Percentiles rank a stretch among this genome's conserved stretches.
Evolutionary conservation across 768 basidiomycete species (phyloP).

Genomic region (Panaeolus papilionaceus): DNA sequence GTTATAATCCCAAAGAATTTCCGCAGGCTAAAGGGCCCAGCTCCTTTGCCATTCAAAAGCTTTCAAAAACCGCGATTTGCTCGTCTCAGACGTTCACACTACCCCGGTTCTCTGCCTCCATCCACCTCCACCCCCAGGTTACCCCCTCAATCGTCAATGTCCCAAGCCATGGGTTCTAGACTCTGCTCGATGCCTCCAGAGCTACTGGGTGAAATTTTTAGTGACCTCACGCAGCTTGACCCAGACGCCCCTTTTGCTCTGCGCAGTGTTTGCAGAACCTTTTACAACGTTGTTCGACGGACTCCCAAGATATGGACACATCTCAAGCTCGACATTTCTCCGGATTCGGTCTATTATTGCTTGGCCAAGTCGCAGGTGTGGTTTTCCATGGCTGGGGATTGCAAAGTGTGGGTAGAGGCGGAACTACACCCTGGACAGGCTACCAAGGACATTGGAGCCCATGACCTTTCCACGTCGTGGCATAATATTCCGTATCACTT

Average conservation of each 20-base stretch:
- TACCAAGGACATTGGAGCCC: neutral
- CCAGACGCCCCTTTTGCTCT: slow-evolving; percentile 42
- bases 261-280: slow-evolving; percentile 35
- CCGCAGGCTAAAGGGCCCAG: neutral
- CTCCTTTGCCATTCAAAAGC: neutral
- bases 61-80: slow-evolving; percentile 3
- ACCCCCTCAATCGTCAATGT: neutral
- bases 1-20: slow-evolving; percentile 7
- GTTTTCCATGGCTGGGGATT: slow-evolving; percentile 36
- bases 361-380: slow-evolving; percentile 36
- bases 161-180: neutral
- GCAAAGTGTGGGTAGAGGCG: slow-evolving; percentile 21
- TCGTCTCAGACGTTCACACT: neutral
- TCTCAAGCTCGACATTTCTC: slow-evolving; percentile 29
- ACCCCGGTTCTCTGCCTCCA: neutral
- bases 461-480: neutral
- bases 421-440: neutral
- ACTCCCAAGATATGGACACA: slow-evolving; percentile 40
- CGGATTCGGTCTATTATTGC: slow-evolving; percentile 22
- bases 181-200: slow-evolving; percentile 35
- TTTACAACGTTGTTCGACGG: slow-evolving; percentile 32
- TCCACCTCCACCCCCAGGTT: neutral
- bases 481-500: slow-evolving; percentile 19
- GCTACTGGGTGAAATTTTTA: slow-evolving; percentile 42
- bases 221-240: slow-evolving; percentile 30